Base-by-base conservation (phyloP, 805 yeast species). In the Metschnikowia dekortorum region DNA sequence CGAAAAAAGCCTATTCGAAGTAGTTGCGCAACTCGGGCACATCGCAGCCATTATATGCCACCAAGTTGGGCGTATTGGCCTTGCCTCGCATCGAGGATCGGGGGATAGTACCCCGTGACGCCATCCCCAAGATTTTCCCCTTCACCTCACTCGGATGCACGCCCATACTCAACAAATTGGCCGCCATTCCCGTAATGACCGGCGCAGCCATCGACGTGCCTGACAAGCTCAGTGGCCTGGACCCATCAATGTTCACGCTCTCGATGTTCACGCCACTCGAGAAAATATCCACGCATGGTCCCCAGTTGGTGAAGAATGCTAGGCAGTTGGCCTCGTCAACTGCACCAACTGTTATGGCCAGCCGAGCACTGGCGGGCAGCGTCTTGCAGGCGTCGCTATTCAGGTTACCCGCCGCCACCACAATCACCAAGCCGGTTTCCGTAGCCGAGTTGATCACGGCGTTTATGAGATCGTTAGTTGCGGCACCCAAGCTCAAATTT, bases 291-390 rank as follows among this genome's bases (percentile, higher is more conserved):
- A 91, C 95, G 66, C 97, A 92, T n/a, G 75, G 72, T 0, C 98
- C 97, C 90, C 91, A 88, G 62, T 92, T 91, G n/a, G 94, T 80
- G 60, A 92, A 91, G 10, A 77, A 61, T 0, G 97, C 95, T 34
- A 90, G 73, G 2, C 73, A 58, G 58, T 89, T 96, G 6, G 75
- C 75, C 16, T 76, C 62, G 61, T 89, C 92, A 46, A 90, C 81
- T 3, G 97, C 96, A 0, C 97, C 97, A 8, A 91, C 95, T 0
- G 96, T 83, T 3, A 89, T 79, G 0, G 88, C 89, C 45, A 71
- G 70, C 1, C 69, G 70, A 1, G 92, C 85, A 35, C 92, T 85
- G 1, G 96, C 95, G 0, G 97, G 97, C 50, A 95, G 87, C n/a
- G 84, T 80, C 51, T 73, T 65, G 60, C 97, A 91, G 0, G 97